A percentile compares a stretch with the other conserved stretches of the same genome.
Conservation (phyloP, 805 yeast genomes). For the Candida yuanshanica region DNA sequence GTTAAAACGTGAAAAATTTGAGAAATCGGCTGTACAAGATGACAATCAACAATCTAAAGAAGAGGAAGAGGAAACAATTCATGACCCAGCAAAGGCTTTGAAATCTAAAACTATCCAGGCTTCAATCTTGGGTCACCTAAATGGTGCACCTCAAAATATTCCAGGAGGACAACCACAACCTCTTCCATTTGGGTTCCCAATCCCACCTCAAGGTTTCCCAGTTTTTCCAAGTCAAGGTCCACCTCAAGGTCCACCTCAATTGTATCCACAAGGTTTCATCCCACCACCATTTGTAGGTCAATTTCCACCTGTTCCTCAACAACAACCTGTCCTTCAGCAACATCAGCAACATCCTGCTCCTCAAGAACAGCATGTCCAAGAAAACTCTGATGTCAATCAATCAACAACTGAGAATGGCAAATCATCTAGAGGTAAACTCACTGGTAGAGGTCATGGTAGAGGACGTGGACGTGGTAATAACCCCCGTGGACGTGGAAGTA, state of each 20-base stretch:
- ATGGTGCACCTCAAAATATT: conserved; percentile 11
- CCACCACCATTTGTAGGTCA: neutral
- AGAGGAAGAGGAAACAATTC: conserved; percentile 10
- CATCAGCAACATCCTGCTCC: neutral
- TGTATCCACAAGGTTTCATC: conserved; percentile 5
- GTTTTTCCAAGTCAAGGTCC: conserved; percentile 19
- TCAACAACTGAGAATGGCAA: neutral
- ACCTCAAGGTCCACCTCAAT: conserved; percentile 21
- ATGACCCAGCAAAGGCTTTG: conserved; percentile 2
- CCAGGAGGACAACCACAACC: too few species aligned
- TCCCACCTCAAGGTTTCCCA: conserved; percentile 14
- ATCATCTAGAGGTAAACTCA: conserved; percentile 14
- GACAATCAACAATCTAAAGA: conserved; percentile 14
- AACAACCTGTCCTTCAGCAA: neutral
- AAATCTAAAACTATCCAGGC: conserved; percentile 14
- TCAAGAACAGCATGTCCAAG: neutral
- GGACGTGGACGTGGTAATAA: conserved; percentile 9
- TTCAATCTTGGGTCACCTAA: conserved; percentile 27
- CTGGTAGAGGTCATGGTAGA: conserved; percentile 21
- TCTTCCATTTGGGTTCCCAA: neutral
- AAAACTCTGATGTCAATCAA: neutral
- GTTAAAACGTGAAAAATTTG: conserved; percentile 30
- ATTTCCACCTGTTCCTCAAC: neutral
- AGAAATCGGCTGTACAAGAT: neutral
- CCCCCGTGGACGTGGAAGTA: conserved; percentile 5